Evolutionary conservation across 2,329 filamentous ascomycete species (phyloP).

Genomic region (Aureobasidium sp.): DNA sequence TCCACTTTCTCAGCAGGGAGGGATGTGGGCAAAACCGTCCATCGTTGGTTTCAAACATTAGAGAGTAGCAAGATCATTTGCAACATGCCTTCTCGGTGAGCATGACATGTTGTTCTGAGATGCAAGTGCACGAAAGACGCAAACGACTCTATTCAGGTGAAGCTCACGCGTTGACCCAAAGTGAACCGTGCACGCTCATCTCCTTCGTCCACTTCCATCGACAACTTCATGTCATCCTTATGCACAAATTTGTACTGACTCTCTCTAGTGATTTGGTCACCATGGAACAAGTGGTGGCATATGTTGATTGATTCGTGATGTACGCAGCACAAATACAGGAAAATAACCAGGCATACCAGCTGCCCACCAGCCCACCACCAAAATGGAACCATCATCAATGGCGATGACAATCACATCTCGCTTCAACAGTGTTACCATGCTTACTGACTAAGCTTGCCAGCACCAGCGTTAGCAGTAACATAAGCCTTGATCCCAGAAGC

Average conservation of each 20-base stretch:
- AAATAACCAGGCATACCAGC: not conserved
- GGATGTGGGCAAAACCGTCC: too few species aligned
- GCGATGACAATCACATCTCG: not conserved
- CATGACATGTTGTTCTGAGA: not conserved
- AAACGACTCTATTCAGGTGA: not conserved
- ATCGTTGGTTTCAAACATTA: not conserved
- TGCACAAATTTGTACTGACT: too few species aligned
- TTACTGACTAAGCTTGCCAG: slow-evolving; percentile 27
- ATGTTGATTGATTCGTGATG: not conserved
- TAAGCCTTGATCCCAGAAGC: slow-evolving; percentile 18
- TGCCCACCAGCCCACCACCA: not conserved
- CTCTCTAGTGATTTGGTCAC: too few species aligned
- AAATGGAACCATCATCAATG: not conserved
- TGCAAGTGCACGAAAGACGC: not conserved
- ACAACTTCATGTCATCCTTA: not conserved
- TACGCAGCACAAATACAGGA: not conserved
- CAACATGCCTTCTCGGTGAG: not conserved
- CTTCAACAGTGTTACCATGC: not conserved
- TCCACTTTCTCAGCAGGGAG: too few species aligned
- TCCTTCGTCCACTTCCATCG: not conserved
- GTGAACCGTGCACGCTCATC: not conserved
- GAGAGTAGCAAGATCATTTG: not conserved
- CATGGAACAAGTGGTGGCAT: too few species aligned
- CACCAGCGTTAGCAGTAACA: slow-evolving; percentile 33
- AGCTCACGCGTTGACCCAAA: not conserved